These are phyloP conservation scores for Colletotrichum camelliae DNA, from an alignment of 2,329 filamentous ascomycete genomes.

Conservation along the genomic window DNA sequence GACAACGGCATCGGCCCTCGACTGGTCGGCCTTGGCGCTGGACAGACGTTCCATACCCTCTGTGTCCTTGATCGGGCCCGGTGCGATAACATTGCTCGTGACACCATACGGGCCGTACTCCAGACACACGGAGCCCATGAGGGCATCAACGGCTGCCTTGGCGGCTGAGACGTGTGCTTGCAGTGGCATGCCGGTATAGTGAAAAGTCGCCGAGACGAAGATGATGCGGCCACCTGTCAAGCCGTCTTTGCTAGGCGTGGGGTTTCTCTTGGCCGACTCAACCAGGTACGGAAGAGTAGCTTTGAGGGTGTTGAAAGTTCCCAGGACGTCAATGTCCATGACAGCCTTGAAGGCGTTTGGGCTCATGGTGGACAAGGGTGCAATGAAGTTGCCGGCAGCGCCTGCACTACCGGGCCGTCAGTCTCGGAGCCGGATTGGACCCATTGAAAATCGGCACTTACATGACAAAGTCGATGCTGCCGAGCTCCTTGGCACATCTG, in stretches of 20 bases:
- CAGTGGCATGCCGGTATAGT: constrained; percentile 85
- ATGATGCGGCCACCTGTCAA: constrained; percentile 82
- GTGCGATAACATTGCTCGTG: constrained; percentile 87
- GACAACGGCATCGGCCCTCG: constrained; percentile 50
- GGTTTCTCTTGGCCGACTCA: constrained; percentile 71
- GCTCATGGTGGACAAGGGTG: constrained; percentile 80
- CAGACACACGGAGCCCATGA: constrained; percentile 79
- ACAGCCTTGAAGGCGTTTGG: constrained; percentile 94
- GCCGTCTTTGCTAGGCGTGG: constrained; percentile 64
- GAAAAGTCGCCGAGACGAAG: constrained; percentile 88
- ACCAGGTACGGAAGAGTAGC: constrained; percentile 84
- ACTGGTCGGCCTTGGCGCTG: constrained; percentile 39
- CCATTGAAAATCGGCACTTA: constrained; percentile 45
- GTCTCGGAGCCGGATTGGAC: neutral
- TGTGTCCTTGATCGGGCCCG: constrained; percentile 84
- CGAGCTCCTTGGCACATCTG: constrained; percentile 80
- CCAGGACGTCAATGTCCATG: constrained; percentile 94
- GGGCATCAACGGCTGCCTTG: constrained; percentile 88
- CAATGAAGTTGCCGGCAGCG: constrained; percentile 94
- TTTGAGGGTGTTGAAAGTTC: constrained; percentile 94
- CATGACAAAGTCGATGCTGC: constrained; percentile 92
- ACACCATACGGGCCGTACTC: constrained; percentile 90
- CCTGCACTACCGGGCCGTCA: constrained; percentile 69
- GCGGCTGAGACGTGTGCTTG: constrained; percentile 92
- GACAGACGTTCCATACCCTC: constrained; percentile 76